These are phyloP conservation scores for Erodium chrysanthum DNA, from an alignment of 441 rosid species.

Conservation along the genomic window DNA sequence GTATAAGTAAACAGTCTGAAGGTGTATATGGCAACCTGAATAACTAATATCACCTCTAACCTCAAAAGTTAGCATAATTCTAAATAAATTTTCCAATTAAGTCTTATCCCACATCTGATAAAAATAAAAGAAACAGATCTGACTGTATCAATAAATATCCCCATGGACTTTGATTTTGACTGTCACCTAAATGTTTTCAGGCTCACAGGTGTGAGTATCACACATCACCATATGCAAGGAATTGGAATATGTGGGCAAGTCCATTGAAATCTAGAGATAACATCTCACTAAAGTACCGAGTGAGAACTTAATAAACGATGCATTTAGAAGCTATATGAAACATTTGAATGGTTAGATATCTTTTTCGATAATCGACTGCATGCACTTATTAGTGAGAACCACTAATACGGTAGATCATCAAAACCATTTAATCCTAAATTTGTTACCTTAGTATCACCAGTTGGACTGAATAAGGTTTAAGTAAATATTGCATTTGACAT, in stretches of 20 bases:
- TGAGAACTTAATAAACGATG: not conserved
- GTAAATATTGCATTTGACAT: not conserved
- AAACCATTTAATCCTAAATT: not conserved
- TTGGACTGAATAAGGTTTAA: not conserved
- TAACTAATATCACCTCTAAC: slow-evolving; percentile 4
- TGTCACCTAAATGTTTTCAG: not conserved
- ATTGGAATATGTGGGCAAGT: not conserved
- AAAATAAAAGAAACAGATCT: slow-evolving; percentile 11
- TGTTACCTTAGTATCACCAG: not conserved
- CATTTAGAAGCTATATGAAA: not conserved
- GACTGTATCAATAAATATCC: not conserved
- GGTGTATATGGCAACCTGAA: not conserved
- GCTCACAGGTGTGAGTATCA: not conserved
- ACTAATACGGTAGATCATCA: not conserved
- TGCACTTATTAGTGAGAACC: not conserved
- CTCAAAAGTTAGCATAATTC: not conserved
- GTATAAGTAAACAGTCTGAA: slow-evolving; percentile 15
- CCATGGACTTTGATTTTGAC: not conserved
- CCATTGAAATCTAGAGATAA: not conserved
- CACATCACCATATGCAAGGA: not conserved
- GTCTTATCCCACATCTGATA: not conserved
- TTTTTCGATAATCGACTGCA: not conserved
- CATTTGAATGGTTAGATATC: not conserved
- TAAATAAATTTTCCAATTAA: slow-evolving; percentile 3
- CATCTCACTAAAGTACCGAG: not conserved